Evolutionary conservation across 805 yeast species (phyloP).

Genomic region (Pichia rugopelliculosa): DNA sequence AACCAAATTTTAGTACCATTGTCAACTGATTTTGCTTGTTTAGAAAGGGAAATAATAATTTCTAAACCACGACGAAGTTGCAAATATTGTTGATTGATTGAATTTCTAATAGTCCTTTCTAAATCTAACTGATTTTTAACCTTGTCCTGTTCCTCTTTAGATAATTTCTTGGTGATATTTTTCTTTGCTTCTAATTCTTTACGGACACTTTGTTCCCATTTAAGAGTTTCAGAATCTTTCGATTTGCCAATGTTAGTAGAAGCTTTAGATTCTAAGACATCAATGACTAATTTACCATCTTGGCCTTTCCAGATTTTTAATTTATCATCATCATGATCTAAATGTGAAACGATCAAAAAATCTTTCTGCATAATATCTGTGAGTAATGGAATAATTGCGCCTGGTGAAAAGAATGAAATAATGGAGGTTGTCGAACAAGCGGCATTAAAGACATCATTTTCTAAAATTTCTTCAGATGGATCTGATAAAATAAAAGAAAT

Average conservation of each 20-base stretch:
- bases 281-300: slow-evolving; percentile 64
- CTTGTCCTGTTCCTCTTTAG: slow-evolving; percentile 67
- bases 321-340: slow-evolving; percentile 42
- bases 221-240: slow-evolving; percentile 74
- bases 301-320: slow-evolving; percentile 58
- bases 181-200: slow-evolving; percentile 58
- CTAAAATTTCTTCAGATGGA: slow-evolving; percentile 21
- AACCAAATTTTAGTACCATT: slow-evolving; percentile 70
- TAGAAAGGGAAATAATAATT: slow-evolving; percentile 47
- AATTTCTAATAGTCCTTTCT: slow-evolving; percentile 51
- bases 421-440: slow-evolving; percentile 42
- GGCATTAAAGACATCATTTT: slow-evolving; percentile 44
- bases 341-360: slow-evolving; percentile 28
- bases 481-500: slow-evolving; percentile 11
- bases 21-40: slow-evolving; percentile 42
- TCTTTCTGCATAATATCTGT: slow-evolving; percentile 36
- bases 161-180: slow-evolving; percentile 41
- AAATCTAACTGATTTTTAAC: slow-evolving; percentile 55
- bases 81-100: slow-evolving; percentile 33
- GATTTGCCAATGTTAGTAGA: slow-evolving; percentile 48
- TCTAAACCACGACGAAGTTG: slow-evolving; percentile 42
- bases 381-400: slow-evolving; percentile 44
- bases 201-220: slow-evolving; percentile 86
- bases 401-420: slow-evolving; percentile 53
- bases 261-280: slow-evolving; percentile 45